phyloP scores from a whole-genome alignment of 192 early-diverging fungal species.

The Pilobolus umbonatus region DNA sequence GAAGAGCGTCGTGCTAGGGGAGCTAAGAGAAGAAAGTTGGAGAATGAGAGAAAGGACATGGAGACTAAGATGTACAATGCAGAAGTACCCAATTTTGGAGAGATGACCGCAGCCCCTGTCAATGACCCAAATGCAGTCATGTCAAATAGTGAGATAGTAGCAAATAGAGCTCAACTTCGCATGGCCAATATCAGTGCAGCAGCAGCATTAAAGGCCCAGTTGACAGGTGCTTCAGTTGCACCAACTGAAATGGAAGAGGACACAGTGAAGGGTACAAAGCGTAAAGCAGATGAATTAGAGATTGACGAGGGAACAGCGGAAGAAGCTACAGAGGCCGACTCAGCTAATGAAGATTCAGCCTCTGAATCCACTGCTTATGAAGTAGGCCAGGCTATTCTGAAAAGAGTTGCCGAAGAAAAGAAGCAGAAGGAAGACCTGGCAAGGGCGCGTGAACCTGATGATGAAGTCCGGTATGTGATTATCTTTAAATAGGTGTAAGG shows the following conservation, averaged over 20 bases:
- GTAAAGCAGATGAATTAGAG: slow-evolving; percentile 44
- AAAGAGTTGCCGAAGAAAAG: slow-evolving; percentile 40
- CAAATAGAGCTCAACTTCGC: slow-evolving; percentile 29
- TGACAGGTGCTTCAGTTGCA: slow-evolving; percentile 34
- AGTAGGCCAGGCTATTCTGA: slow-evolving; percentile 35
- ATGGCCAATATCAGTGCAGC: slow-evolving; percentile 54
- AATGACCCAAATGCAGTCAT: slow-evolving; percentile 42
- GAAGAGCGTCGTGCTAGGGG: slow-evolving; percentile 28
- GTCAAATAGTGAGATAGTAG: slow-evolving; percentile 46
- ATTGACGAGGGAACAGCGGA: slow-evolving; percentile 28
- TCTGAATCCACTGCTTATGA: slow-evolving; percentile 36
- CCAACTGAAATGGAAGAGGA: slow-evolving; percentile 20
- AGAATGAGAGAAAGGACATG: slow-evolving; percentile 17
- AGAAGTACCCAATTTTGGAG: slow-evolving; percentile 26
- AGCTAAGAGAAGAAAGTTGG: slow-evolving; percentile 30
- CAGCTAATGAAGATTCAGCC: slow-evolving; percentile 35
- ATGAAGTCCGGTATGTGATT: slow-evolving; percentile 35
- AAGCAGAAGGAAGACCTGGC: slow-evolving; percentile 57
- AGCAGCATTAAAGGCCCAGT: slow-evolving; percentile 61
- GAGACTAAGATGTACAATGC: background rate
- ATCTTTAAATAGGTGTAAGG: background rate
- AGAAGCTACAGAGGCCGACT: slow-evolving; percentile 25
- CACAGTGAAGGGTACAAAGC: slow-evolving; percentile 34
- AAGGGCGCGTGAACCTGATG: slow-evolving; percentile 54
- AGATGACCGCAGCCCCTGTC: slow-evolving; percentile 34